A percentile compares a stretch with the other conserved stretches of the same genome.
Conservation (phyloP, 495 filamentous ascomycete species). For the Aspergillus haitiensis region DNA sequence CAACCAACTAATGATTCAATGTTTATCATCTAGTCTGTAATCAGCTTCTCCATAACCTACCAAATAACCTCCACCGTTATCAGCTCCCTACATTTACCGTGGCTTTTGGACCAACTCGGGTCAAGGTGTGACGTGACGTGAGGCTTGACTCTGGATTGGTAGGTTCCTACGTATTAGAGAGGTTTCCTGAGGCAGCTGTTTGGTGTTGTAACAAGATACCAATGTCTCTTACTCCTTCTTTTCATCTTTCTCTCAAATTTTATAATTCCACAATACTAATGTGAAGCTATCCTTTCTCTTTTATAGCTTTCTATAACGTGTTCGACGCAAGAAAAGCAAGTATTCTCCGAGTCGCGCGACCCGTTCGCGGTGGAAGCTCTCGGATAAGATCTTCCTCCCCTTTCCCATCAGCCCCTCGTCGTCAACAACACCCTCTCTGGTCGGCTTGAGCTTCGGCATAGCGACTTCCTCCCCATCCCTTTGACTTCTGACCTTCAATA, state of each 20-base stretch:
- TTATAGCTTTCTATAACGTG: neutral
- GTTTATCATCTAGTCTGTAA: neutral
- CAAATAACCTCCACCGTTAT: neutral
- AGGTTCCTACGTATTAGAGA: constrained; percentile 18
- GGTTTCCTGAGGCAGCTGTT: constrained; percentile 11
- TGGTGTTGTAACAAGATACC: neutral
- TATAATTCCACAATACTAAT: neutral
- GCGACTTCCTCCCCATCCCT: neutral
- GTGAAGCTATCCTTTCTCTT: neutral
- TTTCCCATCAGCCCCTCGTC: constrained; percentile 17
- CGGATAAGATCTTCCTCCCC: constrained; percentile 24
- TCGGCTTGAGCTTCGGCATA: neutral
- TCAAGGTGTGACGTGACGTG: constrained; percentile 3
- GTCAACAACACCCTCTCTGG: neutral
- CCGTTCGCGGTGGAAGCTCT: constrained; percentile 19
- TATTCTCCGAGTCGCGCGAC: constrained; percentile 8
- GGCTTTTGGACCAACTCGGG: neutral
- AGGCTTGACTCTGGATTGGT: constrained; percentile 5
- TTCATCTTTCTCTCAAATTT: neutral
- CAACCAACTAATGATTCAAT: constrained; percentile 2
- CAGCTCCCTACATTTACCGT: neutral
- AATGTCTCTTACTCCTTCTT: neutral
- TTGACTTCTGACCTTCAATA: constrained; percentile 4
- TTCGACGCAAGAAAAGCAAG: neutral
- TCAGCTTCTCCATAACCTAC: neutral